phyloP scores from a whole-genome alignment of 495 filamentous ascomycete genomes.

The Astrothelium subdiscretum region DNA sequence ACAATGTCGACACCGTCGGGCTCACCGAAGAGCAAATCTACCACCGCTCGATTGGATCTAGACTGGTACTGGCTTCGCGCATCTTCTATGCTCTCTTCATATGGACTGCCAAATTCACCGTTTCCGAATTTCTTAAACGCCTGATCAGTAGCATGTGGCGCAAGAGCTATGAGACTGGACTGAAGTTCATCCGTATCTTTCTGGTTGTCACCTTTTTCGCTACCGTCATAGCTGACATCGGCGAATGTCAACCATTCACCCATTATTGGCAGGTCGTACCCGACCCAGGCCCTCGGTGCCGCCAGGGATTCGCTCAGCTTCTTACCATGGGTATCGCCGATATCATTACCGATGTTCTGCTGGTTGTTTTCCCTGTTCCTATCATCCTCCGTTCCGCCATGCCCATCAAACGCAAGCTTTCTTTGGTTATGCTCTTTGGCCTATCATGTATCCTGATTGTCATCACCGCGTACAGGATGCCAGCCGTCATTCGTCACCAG shows the following conservation, averaged over 20 bases:
- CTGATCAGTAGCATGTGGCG: slow-evolving; percentile 61
- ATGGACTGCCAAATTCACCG: slow-evolving; percentile 83
- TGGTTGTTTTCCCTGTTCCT: slow-evolving; percentile 79
- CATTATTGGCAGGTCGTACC: slow-evolving; percentile 90
- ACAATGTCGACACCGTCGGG: slow-evolving; percentile 50
- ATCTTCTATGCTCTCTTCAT: slow-evolving; percentile 64
- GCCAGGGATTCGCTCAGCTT: slow-evolving; percentile 72
- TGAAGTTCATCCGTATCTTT: slow-evolving; percentile 61
- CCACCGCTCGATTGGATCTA: slow-evolving; percentile 47
- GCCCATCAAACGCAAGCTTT: slow-evolving; percentile 42
- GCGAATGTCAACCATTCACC: slow-evolving; percentile 72
- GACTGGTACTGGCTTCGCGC: slow-evolving; percentile 51
- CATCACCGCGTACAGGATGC: slow-evolving; percentile 28
- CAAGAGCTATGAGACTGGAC: slow-evolving; percentile 50
- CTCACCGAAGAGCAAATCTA: slow-evolving; percentile 38
- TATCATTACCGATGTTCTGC: slow-evolving; percentile 74
- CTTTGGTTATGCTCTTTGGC: slow-evolving; percentile 62
- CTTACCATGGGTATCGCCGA: slow-evolving; percentile 80
- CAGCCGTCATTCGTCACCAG: slow-evolving; percentile 21
- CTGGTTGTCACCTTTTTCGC: slow-evolving; percentile 65
- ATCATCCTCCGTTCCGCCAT: slow-evolving; percentile 68
- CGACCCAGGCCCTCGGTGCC: slow-evolving; percentile 74
- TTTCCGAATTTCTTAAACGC: slow-evolving; percentile 81
- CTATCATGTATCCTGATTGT: slow-evolving; percentile 66
- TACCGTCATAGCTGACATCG: slow-evolving; percentile 66